These are phyloP conservation scores for Colletotrichum karsti DNA, from an alignment of 2,329 filamentous ascomycete genomes.

Conservation along the genomic window DNA sequence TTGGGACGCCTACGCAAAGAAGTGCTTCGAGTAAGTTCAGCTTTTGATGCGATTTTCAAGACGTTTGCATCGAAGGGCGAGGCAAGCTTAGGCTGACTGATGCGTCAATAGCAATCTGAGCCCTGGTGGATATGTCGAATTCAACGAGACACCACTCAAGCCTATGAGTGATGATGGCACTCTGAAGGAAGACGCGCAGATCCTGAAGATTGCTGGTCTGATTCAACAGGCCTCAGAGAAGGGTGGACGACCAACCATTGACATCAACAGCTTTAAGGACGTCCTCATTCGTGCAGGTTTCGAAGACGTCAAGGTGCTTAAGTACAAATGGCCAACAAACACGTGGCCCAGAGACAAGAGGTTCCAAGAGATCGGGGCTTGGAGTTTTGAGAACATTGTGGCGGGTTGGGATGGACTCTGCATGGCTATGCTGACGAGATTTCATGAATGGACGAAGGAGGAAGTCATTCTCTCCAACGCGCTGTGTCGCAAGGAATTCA, in stretches of 20 bases:
- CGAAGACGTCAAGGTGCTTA: neutral
- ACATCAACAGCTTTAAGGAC: neutral
- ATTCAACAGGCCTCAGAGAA: constrained; percentile 29
- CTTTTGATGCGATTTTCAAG: neutral
- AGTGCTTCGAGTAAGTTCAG: constrained; percentile 38
- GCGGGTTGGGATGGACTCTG: neutral
- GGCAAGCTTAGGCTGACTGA: no score
- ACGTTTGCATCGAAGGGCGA: no score
- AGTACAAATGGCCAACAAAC: constrained; percentile 3
- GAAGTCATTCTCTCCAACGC: neutral
- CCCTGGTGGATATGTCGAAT: constrained; percentile 53
- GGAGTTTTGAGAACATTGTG: neutral
- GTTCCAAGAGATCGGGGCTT: neutral
- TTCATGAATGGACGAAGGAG: neutral
- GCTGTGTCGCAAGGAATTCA: neutral
- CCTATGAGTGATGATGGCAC: constrained; percentile 51
- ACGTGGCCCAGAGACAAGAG: neutral
- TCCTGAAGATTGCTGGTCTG: constrained; percentile 33
- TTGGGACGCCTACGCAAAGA: constrained; percentile 20
- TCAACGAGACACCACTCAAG: constrained; percentile 49
- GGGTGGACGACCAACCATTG: neutral
- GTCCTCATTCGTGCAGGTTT: neutral
- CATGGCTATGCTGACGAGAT: neutral
- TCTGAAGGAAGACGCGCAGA: constrained; percentile 33
- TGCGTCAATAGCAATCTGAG: constrained; percentile 35